Evolutionary conservation across 1,139 yeast genomes (phyloP).

Genomic region (Blastobotrys capitulatus): DNA sequence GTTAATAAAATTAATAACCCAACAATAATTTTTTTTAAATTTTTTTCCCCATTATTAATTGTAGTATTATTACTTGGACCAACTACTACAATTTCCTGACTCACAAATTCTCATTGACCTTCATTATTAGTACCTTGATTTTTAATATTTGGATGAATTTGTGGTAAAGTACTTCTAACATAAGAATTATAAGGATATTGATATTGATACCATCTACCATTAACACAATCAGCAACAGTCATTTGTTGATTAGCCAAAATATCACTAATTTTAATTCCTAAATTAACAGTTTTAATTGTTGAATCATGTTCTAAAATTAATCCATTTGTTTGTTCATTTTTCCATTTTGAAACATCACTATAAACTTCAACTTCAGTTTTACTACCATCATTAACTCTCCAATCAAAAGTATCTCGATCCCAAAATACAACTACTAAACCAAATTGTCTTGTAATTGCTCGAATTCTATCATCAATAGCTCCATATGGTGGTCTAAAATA

Average conservation of each 20-base stretch:
- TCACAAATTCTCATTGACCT: slow-evolving; percentile 6
- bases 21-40: neutral
- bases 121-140: neutral
- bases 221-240: slow-evolving; percentile 82
- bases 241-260: slow-evolving; percentile 53
- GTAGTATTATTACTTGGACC: too few species aligned
- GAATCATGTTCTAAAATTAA: slow-evolving; percentile 84
- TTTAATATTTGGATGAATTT: slow-evolving; percentile 10
- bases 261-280: slow-evolving; percentile 53
- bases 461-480: slow-evolving; percentile 79
- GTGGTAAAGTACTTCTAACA: neutral
- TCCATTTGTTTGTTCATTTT: slow-evolving; percentile 44
- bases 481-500: slow-evolving; percentile 98
- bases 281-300: slow-evolving; percentile 56
- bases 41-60: too few species aligned
- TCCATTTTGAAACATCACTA: slow-evolving; percentile 52
- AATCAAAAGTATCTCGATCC: slow-evolving; percentile 90
- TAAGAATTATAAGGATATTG: neutral
- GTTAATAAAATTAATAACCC: neutral
- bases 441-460: slow-evolving; percentile 74
- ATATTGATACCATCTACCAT: slow-evolving; percentile 42
- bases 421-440: slow-evolving; percentile 86
- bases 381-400: slow-evolving; percentile 52
- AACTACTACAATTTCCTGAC: slow-evolving; percentile 1
- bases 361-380: slow-evolving; percentile 49